phyloP scores from a whole-genome alignment of 1,139 yeast genomes.

The Sugiyamaella castrensis region DNA sequence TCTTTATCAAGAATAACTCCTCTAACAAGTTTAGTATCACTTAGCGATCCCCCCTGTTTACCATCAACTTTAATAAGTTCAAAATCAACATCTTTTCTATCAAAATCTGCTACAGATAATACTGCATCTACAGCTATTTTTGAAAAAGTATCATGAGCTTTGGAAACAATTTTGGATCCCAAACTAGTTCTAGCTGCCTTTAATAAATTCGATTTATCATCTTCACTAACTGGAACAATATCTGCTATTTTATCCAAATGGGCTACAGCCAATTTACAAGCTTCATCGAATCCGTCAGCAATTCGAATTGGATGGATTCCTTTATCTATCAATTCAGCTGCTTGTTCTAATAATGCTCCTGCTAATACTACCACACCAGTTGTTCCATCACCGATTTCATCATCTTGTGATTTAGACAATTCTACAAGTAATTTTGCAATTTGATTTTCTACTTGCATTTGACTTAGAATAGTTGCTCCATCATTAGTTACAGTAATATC shows the following conservation, averaged over 20 bases:
- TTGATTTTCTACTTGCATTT: constrained; percentile 94
- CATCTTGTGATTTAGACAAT: constrained; percentile 93
- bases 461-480: constrained; percentile 94
- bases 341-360: constrained; percentile 91
- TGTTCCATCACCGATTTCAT: constrained; percentile 98
- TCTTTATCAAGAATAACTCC: constrained; percentile 96
- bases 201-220: constrained; percentile 51
- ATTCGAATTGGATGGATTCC: constrained; percentile 97
- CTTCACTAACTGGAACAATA: constrained; percentile 43
- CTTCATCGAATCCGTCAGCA: constrained; percentile 97
- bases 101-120: constrained; percentile 84
- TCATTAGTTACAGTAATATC: constrained; percentile 98
- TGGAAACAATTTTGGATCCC: constrained; percentile 94
- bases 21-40: constrained; percentile 76
- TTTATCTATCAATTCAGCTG: constrained; percentile 87
- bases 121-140: constrained; percentile 98
- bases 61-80: constrained; percentile 95
- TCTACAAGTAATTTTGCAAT: constrained; percentile 95
- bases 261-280: constrained; percentile 82
- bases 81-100: constrained; percentile 92
- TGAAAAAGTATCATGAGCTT: constrained; percentile 90
- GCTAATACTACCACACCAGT: constrained; percentile 98
- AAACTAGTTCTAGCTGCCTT: constrained; percentile 93
- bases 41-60: constrained; percentile 90
- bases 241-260: constrained; percentile 77